Conservation (phyloP, 495 filamentous ascomycete genomes). For the Penicillium paradoxum region DNA sequence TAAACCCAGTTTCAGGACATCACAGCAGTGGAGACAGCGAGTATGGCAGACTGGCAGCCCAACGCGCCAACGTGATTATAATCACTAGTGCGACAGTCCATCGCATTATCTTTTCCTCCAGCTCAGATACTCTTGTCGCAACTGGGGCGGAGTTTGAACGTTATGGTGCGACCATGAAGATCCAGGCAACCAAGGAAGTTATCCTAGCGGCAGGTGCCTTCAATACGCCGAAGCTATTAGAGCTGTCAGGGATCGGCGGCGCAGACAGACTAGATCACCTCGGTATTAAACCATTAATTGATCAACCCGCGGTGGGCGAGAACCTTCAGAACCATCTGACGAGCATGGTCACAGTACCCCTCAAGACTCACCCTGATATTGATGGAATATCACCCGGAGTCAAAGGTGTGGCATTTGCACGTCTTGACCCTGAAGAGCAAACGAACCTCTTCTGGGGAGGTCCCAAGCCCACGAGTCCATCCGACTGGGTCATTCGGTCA, state of each 20-base stretch:
- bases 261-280: slow-evolving; percentile 3
- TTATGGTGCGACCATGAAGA: slow-evolving; percentile 10
- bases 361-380: slow-evolving; percentile 2
- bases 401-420: slow-evolving; percentile 7
- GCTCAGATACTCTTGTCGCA: slow-evolving; percentile 7
- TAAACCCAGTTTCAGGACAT: slow-evolving; percentile 23
- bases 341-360: slow-evolving; percentile 2
- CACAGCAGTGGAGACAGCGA: slow-evolving; percentile 23
- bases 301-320: slow-evolving; percentile 37
- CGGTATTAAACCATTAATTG: slow-evolving; percentile 27
- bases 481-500: slow-evolving; percentile 1
- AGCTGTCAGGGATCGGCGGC: slow-evolving; percentile 45
- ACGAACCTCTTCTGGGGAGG: background rate
- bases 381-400: slow-evolving; percentile 4
- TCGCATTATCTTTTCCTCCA: slow-evolving; percentile 30
- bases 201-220: slow-evolving; percentile 50
- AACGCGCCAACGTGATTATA: slow-evolving; percentile 44
- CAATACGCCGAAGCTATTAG: slow-evolving; percentile 49
- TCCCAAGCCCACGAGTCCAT: background rate
- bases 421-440: slow-evolving; percentile 9
- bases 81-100: slow-evolving; percentile 44
- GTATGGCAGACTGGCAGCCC: slow-evolving; percentile 39
- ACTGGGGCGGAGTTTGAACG: slow-evolving; percentile 31
- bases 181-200: slow-evolving; percentile 36
- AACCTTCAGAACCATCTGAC: slow-evolving; percentile 40